A percentile compares a stretch with the other conserved stretches of the same genome.
phyloP scores from a whole-genome alignment of 2,329 filamentous ascomycete species.

The Clarireedia paspali region DNA sequence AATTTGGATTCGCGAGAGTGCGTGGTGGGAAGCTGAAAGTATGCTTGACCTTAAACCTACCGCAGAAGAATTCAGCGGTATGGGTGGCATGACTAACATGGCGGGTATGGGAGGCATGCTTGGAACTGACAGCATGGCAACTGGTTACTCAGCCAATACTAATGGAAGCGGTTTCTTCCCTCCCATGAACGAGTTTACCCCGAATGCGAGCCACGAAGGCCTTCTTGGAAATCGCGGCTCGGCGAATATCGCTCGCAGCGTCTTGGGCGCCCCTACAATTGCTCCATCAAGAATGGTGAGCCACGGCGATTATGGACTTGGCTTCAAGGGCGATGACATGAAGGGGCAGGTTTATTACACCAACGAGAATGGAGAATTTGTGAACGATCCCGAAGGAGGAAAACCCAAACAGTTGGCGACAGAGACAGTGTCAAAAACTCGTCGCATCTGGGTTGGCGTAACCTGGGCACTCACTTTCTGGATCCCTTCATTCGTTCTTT shows the following conservation, averaged over 20 bases:
- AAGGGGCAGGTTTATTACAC: constrained; percentile 71
- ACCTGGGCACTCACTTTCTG: constrained; percentile 89
- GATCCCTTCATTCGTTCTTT: constrained; percentile 81
- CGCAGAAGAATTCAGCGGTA: constrained; percentile 19
- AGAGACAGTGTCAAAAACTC: constrained; percentile 50
- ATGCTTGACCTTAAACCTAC: constrained; percentile 78
- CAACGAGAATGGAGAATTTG: constrained; percentile 55
- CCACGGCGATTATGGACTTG: constrained; percentile 82
- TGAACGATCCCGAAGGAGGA: constrained; percentile 70
- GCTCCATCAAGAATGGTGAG: constrained; percentile 49
- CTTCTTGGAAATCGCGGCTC: constrained; percentile 39
- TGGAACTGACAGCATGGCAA: constrained; percentile 56
- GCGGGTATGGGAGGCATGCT: constrained; percentile 35
- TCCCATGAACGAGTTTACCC: constrained; percentile 50
- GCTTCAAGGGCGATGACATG: constrained; percentile 72
- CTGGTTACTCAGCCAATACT: constrained; percentile 54
- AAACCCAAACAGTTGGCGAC: constrained; percentile 71
- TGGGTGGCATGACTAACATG: background rate
- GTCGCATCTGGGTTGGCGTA: constrained; percentile 71
- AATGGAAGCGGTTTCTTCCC: constrained; percentile 64
- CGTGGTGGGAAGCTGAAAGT: constrained; percentile 97
- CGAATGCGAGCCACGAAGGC: constrained; percentile 65
- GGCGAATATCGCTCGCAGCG: constrained; percentile 36
- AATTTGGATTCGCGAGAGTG: constrained; percentile 87
- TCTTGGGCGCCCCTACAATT: constrained; percentile 50